These are phyloP conservation scores for Stagonosporopsis chrysanthemi DNA, from an alignment of 2,329 filamentous ascomycete genomes.

Conservation along the genomic window DNA sequence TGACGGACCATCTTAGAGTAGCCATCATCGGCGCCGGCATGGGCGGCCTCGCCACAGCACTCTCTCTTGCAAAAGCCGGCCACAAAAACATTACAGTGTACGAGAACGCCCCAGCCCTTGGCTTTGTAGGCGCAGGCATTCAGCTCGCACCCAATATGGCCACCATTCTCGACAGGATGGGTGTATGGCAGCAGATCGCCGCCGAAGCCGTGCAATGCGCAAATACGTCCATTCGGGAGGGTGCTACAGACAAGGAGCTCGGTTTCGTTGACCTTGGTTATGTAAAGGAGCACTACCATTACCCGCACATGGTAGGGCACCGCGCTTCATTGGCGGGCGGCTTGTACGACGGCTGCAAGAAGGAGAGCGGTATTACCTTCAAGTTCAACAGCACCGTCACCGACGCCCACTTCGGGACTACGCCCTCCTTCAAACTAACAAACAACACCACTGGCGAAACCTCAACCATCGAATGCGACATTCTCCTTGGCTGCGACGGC, in stretches of 20 bases:
- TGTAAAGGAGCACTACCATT: slow-evolving; percentile 72
- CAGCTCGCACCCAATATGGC: slow-evolving; percentile 85
- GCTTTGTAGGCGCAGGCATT: slow-evolving; percentile 85
- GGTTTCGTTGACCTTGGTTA: slow-evolving; percentile 74
- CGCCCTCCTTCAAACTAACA: slow-evolving; percentile 66
- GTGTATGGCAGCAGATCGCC: slow-evolving; percentile 75
- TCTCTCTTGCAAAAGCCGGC: slow-evolving; percentile 77
- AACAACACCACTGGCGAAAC: slow-evolving; percentile 62
- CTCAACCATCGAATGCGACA: slow-evolving; percentile 60
- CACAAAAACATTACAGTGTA: slow-evolving; percentile 78
- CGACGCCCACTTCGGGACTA: slow-evolving; percentile 63
- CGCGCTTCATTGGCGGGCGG: slow-evolving; percentile 73
- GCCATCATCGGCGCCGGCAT: slow-evolving; percentile 66
- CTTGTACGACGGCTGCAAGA: slow-evolving; percentile 74
- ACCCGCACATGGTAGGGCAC: slow-evolving; percentile 82
- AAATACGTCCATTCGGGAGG: slow-evolving; percentile 77
- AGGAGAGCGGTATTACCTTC: slow-evolving; percentile 69
- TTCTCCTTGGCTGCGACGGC: slow-evolving; percentile 58
- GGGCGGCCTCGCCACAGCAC: slow-evolving; percentile 76
- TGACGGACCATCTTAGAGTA: slow-evolving; percentile 43
- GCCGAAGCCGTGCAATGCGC: slow-evolving; percentile 74
- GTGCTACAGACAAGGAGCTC: slow-evolving; percentile 72
- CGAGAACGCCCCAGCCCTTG: slow-evolving; percentile 74
- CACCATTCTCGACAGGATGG: slow-evolving; percentile 74
- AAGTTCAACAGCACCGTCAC: slow-evolving; percentile 68